Base-by-base conservation (phyloP, 352 stramenopile species). In the Thraustochytrium aureum region DNA sequence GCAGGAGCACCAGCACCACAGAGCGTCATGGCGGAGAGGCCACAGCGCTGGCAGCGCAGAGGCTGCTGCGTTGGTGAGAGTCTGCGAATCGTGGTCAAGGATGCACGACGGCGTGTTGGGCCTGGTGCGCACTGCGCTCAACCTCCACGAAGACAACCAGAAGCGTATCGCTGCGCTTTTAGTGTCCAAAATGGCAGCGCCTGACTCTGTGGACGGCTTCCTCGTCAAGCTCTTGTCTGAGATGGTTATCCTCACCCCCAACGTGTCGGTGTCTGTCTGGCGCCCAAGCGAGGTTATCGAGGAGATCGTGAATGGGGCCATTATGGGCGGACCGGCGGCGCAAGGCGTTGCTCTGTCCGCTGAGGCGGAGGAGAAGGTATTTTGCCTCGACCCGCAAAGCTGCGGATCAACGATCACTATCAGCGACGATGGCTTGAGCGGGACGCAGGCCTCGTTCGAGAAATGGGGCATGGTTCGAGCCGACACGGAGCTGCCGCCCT, bases 381-480 rank as follows among this genome's bases (percentile, higher is more conserved):
- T 79, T 37, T 52, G 59, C n/a, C 69, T 79, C 4, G 69, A 79
- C 37, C 69, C 69, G 22, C 26, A 79, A 7, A 79, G 67, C 41
- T 79, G 69, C 6, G 69, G 69, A 22, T 79, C 69, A 38, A 79
- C 69, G 20, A 79, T 79, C n/a, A 74, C 3, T 7, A 50, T 79
- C 3, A 54, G 69, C 52, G 69, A 79, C 3, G 69, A 79, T 39
- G 50, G 69, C 30, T 45, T 79, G 33, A 73, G 50, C 37, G 69
- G 37, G 4, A 79, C 69, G 56, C 69, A 79, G 61, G 30, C 54
- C 4, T 56, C 50, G 43, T 79, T 79, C 41, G 69, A 79, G 54
- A 79, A 79, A 38, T 79, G 69, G 69, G 69, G 69, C 50, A 79
- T 79, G 69, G 69, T 79, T 1, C 69, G 69, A 35, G 69, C 69